phyloP scores from a whole-genome alignment of 2,329 filamentous ascomycete genomes.

The Ophiostoma ulmi region DNA sequence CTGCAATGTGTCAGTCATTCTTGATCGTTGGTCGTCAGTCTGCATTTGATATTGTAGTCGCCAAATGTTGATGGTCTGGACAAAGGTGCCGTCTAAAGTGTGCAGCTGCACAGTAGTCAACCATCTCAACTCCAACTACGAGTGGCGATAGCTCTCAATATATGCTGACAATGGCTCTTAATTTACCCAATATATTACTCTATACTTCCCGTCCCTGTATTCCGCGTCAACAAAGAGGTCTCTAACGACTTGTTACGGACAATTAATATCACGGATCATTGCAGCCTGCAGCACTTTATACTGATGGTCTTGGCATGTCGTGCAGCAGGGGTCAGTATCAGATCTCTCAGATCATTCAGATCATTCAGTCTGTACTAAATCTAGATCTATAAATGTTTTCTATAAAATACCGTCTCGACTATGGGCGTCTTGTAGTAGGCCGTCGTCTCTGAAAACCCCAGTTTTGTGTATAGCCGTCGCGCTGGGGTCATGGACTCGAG shows the following conservation, averaged over 20 bases:
- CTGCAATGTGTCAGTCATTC: not conserved
- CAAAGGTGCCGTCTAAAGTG: not conserved
- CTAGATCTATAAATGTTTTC: not conserved
- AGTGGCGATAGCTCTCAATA: not conserved
- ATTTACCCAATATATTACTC: not conserved
- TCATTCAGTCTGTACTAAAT: too few relatives aligned
- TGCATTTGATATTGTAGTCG: not conserved
- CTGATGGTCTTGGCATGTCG: too few relatives aligned
- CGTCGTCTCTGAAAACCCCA: constrained; percentile 38
- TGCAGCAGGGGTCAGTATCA: too few relatives aligned
- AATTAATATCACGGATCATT: not conserved
- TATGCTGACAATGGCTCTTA: not conserved
- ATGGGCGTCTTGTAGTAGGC: constrained; percentile 27
- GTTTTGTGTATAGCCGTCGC: constrained; percentile 41
- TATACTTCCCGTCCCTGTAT: not conserved
- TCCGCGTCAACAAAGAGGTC: not conserved
- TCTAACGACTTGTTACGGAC: too few relatives aligned
- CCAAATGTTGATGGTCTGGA: not conserved
- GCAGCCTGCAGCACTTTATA: not conserved
- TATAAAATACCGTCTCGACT: constrained; percentile 22
- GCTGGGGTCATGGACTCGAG: constrained; percentile 32
- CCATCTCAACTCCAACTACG: not conserved
- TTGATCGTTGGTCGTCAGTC: not conserved
- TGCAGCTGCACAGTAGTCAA: not conserved
- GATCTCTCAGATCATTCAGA: too few relatives aligned